Base-by-base conservation (phyloP, 768 basidiomycete genomes). In the Royoungia palumana region DNA sequence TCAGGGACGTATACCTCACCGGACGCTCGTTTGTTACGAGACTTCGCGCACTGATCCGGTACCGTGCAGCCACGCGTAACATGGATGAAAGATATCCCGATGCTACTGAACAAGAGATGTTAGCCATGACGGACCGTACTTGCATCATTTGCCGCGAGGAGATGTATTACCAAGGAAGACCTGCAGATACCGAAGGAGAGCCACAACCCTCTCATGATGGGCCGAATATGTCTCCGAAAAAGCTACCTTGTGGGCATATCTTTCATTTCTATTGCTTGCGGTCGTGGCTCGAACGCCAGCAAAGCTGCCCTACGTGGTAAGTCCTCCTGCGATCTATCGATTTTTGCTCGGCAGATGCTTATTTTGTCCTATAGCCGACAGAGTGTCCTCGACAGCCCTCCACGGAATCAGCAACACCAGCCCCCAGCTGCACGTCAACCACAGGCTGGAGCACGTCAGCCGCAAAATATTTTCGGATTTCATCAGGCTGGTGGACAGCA, bases 111-210 rank as follows among this genome's bases (percentile, higher is more conserved):
- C 89, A 84, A 55, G 95, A 98, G 67, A 73, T 98, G 68, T 68
- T 75, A 10, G 74, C 77, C 2, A 87, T 87, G 81, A 84, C 80
- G 43, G 96, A 98, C 68, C 81, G 81, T 49, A 97, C 93, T 3
- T 99, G 96, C 63, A 98, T 99, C 58, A 97, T 99, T 54, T 99
- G 96, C 62, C 81, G 96, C 12, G 96, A 99, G 68, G 96, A 98
- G 63, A 92, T 99, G 94, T 63, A 74, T 45, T 67, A 76, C 34
- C 73, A 69, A 49, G 55, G 58, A 56, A 52, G 57, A 39, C 61
- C 57, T 19, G 67, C 66, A 36, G 55, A 61, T 50, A 20, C 44
- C 21, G 55, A 51, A 27, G 35, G 51, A 35, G 65, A 50, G 44
- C 34, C 65, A 30, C 59, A 58, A 32, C 47, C 60, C 44, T 40